phyloP scores from a whole-genome alignment of 441 rosid species.

The Hura crepitans region DNA sequence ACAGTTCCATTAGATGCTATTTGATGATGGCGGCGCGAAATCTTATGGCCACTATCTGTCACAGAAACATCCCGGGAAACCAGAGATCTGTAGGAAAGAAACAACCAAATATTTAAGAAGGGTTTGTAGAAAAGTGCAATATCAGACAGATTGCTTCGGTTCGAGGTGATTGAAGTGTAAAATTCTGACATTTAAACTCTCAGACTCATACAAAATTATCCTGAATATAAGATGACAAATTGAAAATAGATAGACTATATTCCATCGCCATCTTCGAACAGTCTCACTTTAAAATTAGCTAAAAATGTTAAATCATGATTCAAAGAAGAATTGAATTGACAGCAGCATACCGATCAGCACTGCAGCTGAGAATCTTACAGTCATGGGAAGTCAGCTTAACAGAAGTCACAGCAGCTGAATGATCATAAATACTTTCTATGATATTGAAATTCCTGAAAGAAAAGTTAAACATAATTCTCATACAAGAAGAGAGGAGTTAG shows the following conservation, averaged over 20 bases:
- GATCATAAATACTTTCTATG: constrained; percentile 57
- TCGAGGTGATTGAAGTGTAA: background rate
- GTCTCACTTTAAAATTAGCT: background rate
- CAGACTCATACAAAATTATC: background rate
- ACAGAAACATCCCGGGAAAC: constrained; percentile 55
- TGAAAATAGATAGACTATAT: background rate
- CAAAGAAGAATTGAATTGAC: background rate
- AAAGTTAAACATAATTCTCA: constrained; percentile 26
- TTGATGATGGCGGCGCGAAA: constrained; percentile 59
- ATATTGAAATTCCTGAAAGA: constrained; percentile 66
- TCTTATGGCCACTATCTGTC: constrained; percentile 35
- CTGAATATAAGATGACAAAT: background rate
- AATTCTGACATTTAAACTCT: background rate
- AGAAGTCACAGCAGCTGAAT: constrained; percentile 75
- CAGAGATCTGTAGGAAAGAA: constrained; percentile 45
- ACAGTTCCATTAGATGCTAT: constrained; percentile 74
- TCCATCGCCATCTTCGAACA: background rate
- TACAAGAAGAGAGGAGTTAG: constrained; percentile 24
- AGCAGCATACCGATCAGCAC: constrained; percentile 66
- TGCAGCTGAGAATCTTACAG: constrained; percentile 62
- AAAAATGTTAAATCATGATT: background rate
- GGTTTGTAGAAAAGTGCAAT: background rate
- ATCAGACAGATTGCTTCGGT: background rate
- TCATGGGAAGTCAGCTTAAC: constrained; percentile 60
- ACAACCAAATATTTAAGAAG: constrained; percentile 10